Base-by-base conservation (phyloP, 75 land plant species). In the Cunninghamia lanceolata region DNA sequence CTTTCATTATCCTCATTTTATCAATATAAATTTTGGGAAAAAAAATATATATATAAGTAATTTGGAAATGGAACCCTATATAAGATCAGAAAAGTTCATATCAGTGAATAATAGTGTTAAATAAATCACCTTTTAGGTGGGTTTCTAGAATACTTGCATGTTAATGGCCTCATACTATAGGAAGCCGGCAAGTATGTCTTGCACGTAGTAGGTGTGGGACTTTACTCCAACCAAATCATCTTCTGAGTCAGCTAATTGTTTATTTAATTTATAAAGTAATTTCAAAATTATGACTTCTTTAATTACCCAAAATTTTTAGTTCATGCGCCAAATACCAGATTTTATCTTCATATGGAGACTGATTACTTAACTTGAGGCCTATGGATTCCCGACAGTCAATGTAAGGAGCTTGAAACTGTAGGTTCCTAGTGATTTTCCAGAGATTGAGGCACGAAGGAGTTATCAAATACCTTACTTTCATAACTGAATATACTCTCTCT, bases 281-380 rank as follows among this genome's bases (percentile, higher is more conserved):
- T n/a, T n/a, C n/a, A n/a, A n/a, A n/a, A n/a, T n/a, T n/a, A n/a
- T n/a, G n/a, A n/a, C n/a, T n/a, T 59, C 68, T 59, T 25, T 25
- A 19, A 59, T 59, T 59, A 0, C 68, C 68, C 68, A 21, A 59
- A 17, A 17, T 5, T 3, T 17, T 25, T 6, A 35, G 40, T 46
- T 82, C 52, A 82, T 82, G 52, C 83, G n/a, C 83, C 83, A 82
- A 82, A 46, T 82, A 45, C 83, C 83, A 82, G 13, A 46, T 46
- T n/a, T 46, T 25, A n/a, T 82, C 83, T 82, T 45, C 83, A 82
- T 47, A 17, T 43, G 32, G 45, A 82, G 47, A 47, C 28, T 45
- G 25, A 28, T 82, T 82, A 28, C 6, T 25, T n/a, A 45, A 47
- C 53, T 40, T 45, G 21, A 25, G 39, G 83, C 34, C 43, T 10